Percentiles rank a stretch among this genome's conserved stretches.
Evolutionary conservation across 2,329 filamentous ascomycete genomes (phyloP).

Genomic region (Thelonectria olida): DNA sequence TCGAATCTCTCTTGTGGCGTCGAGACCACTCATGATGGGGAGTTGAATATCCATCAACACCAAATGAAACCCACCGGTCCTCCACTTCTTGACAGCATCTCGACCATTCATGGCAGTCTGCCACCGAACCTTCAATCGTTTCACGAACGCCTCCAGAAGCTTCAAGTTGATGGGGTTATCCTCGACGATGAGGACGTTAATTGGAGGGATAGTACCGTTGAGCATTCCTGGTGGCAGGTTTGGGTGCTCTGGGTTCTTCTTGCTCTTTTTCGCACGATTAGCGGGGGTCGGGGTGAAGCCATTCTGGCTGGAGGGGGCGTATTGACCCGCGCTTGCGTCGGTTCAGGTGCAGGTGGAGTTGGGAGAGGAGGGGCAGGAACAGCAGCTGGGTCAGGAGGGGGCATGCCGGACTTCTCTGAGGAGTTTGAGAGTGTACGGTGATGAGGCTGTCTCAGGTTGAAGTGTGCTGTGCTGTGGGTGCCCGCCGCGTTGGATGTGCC

Average conservation of each 20-base stretch:
- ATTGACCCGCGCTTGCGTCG: constrained; percentile 54
- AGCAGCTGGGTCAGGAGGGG: constrained; percentile 54
- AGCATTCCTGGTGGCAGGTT: constrained; percentile 71
- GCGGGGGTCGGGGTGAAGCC: constrained; percentile 59
- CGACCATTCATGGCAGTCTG: constrained; percentile 96
- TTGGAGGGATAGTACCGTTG: constrained; percentile 87
- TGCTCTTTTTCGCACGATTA: constrained; percentile 59
- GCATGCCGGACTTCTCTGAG: constrained; percentile 59
- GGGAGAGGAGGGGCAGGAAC: constrained; percentile 61
- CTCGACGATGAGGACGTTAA: constrained; percentile 97
- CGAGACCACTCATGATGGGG: constrained; percentile 93
- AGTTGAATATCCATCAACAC: constrained; percentile 99
- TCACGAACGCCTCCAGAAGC: constrained; percentile 94
- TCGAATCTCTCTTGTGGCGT: constrained; percentile 94
- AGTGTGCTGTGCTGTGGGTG: constrained; percentile 46
- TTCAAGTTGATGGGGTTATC: constrained; percentile 98
- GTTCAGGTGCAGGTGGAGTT: constrained; percentile 63
- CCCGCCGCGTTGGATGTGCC: constrained; percentile 49
- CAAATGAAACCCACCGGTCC: constrained; percentile 89
- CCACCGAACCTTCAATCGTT: constrained; percentile 94
- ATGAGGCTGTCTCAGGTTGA: constrained; percentile 53
- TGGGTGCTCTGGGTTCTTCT: constrained; percentile 59
- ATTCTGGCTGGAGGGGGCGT: constrained; percentile 61
- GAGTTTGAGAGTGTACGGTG: constrained; percentile 68
- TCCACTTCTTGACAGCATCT: constrained; percentile 94